A percentile compares a stretch with the other conserved stretches of the same genome.
These are phyloP conservation scores for Fusarium oligoseptatum DNA, from an alignment of 2,329 filamentous ascomycete genomes.

Conservation along the genomic window DNA sequence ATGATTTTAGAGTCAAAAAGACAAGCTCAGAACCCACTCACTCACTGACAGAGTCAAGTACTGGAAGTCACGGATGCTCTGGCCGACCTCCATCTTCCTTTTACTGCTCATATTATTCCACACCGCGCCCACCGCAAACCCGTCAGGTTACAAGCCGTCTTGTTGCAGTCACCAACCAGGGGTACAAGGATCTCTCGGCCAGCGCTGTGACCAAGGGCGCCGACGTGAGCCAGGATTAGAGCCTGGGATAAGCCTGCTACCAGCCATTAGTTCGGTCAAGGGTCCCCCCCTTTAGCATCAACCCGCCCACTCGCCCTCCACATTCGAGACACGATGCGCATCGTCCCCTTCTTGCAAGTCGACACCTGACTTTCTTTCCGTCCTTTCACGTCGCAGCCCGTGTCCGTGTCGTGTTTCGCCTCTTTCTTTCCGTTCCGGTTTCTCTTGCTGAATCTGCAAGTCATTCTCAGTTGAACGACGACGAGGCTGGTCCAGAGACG, in stretches of 20 bases:
- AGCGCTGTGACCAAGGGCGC: slow-evolving; percentile 38
- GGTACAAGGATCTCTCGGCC: slow-evolving; percentile 32
- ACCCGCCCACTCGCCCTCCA: slow-evolving; percentile 44
- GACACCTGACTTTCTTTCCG: slow-evolving; percentile 41
- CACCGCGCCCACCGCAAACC: slow-evolving; percentile 48
- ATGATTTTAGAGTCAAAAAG: slow-evolving; percentile 20
- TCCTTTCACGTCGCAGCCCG: slow-evolving; percentile 38
- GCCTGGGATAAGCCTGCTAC: slow-evolving; percentile 37
- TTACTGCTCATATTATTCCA: slow-evolving; percentile 32
- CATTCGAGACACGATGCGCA: slow-evolving; percentile 52
- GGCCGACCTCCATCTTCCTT: not conserved
- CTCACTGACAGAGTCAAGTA: not conserved
- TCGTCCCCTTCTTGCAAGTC: slow-evolving; percentile 44
- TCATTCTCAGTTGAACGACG: not conserved
- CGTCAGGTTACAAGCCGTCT: slow-evolving; percentile 35
- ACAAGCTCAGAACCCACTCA: slow-evolving; percentile 1
- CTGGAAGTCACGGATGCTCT: not conserved
- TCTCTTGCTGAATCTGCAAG: not conserved
- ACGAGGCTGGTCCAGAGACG: not conserved
- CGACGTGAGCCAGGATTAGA: slow-evolving; percentile 26
- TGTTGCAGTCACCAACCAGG: slow-evolving; percentile 35
- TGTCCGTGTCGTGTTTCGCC: slow-evolving; percentile 37
- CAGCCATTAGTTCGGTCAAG: slow-evolving; percentile 34
- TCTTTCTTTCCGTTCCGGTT: slow-evolving; percentile 10
- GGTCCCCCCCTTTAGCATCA: slow-evolving; percentile 44